Conservation (phyloP, 352 stramenopile species). For the Pythium myriotylum region DNA sequence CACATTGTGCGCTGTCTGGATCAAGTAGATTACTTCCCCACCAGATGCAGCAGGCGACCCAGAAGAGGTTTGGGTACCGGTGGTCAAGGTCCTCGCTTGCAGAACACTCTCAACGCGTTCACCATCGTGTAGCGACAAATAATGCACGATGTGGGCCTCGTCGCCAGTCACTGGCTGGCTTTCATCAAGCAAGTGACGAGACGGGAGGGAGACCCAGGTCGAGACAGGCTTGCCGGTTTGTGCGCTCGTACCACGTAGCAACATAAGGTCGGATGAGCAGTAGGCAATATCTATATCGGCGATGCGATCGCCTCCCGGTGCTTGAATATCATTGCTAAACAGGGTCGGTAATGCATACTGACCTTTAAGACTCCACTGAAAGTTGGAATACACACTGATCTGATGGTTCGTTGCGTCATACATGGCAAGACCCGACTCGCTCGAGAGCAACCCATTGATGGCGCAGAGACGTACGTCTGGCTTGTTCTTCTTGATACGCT, state of each 20-base stretch:
- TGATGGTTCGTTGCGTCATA: slow-evolving; percentile 60
- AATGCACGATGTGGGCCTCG: slow-evolving; percentile 76
- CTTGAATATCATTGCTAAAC: not conserved
- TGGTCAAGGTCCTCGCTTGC: slow-evolving; percentile 42
- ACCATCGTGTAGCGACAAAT: slow-evolving; percentile 71
- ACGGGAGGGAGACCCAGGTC: slow-evolving; percentile 81
- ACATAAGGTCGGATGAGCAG: slow-evolving; percentile 81
- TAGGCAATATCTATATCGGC: slow-evolving; percentile 70
- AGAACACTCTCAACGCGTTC: slow-evolving; percentile 75
- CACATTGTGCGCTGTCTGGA: slow-evolving; percentile 81
- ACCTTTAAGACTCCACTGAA: slow-evolving; percentile 73
- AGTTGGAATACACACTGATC: slow-evolving; percentile 75
- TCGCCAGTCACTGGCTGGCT: slow-evolving; percentile 24
- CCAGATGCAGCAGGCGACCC: not conserved
- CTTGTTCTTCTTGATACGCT: slow-evolving; percentile 81
- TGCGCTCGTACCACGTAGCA: slow-evolving; percentile 63
- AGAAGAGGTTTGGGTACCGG: slow-evolving; percentile 13
- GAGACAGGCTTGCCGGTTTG: slow-evolving; percentile 48
- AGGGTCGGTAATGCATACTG: slow-evolving; percentile 71
- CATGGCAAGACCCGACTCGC: slow-evolving; percentile 71
- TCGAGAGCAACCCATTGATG: slow-evolving; percentile 73
- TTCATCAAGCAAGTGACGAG: slow-evolving; percentile 47
- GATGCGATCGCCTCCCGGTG: not conserved
- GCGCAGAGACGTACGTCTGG: slow-evolving; percentile 65
- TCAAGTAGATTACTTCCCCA: slow-evolving; percentile 57